Base-by-base conservation (phyloP, 352 stramenopile genomes). In the Stephanocyclus meneghinianus region DNA sequence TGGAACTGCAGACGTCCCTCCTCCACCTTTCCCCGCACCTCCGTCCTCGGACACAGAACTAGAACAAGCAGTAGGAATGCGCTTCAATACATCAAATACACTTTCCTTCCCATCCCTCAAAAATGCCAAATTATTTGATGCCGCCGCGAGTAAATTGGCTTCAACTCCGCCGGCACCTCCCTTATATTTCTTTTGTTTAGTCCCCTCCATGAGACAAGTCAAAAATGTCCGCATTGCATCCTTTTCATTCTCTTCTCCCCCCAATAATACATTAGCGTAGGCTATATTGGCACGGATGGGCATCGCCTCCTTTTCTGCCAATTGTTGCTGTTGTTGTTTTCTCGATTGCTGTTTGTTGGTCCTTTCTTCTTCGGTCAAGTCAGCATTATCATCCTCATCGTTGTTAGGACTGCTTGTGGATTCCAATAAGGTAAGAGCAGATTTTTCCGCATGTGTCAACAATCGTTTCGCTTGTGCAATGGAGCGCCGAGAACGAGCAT, bases 51-150 rank as follows among this genome's bases (percentile, higher is more conserved):
- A 72, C 6, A 74, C 66, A 5, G 77, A 80, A 50, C 65, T 47
- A 10, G 71, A 76, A 2, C 47, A 65, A n/a, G 77, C 64, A 5
- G 47, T 53, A 30, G 77, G 78, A 60, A 85, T 74, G 8, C 78
- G 67, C 45, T 79, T 81, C 42, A 85, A 47, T 10, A 75, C 47
- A 69, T 85, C 78, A 70, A 76, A 75, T 0, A 81, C 44, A 56
- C 78, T 81, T 48, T 85, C 78, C 44, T 81, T 85, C 37, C 73
- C 78, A 56, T 81, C 72, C 50, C 78, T 47, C 47, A 85, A 59
- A 3, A 78, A 37, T 5, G 78, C 78, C 53, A 81, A 42, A 70
- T 85, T 85, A 42, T 81, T 85, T 5, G 78, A 85, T 61, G 68
- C 48, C 7, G 69, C 65, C 2, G 78, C 78, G 21, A 81, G 16